Evolutionary conservation across 768 basidiomycete species (phyloP), one percentile per base, ranked within the genome.

Genomic region (Asterophora lycoperdoides): DNA sequence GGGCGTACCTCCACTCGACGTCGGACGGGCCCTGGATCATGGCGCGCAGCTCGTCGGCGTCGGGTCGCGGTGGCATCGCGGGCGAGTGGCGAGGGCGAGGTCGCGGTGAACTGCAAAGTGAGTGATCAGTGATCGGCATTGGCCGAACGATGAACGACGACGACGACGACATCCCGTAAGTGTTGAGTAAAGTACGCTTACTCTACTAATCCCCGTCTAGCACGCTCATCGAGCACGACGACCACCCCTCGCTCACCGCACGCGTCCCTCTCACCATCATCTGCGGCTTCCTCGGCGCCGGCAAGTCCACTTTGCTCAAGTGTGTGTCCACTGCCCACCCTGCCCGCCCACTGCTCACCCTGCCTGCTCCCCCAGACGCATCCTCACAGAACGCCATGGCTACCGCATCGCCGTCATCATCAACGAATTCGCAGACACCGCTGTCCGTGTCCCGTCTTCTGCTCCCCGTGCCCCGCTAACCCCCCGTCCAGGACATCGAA

Each of bases 361-460:
- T 11, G 18, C 23, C 23, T n/a, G n/a, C n/a, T 13, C 41, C n/a
- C 5, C n/a, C 13, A 89, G 85, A 57, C 84, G 93, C 28, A 94
- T 98, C 58, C 71, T 98, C 52, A 95, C 89, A 10, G 92, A 93
- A 61, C 76, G 84, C 33, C 95, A 98, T 77, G 94, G 95, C 3
- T 93, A 93, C 62, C 81, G 89, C 32, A 96, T 99, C 48, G 95
- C 95, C 4, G 95, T 99, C 17, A 96, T 95, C 54, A 93, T 96
- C 91, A 96, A 95, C 61, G 93, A 94, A 67, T 98, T 98, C 63
- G 95, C 93, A 8, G 93, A 96, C 63, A 93, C 93, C 15, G 90
- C 91, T 58, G 89, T 90, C 59, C 61, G 83, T 72, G 28, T n/a
- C 29, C 15, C 13, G n/a, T 38, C 41, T 28, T 19, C 39, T n/a